Conservation (phyloP, 768 basidiomycete genomes). For the Phlebiopsis gigantea region DNA sequence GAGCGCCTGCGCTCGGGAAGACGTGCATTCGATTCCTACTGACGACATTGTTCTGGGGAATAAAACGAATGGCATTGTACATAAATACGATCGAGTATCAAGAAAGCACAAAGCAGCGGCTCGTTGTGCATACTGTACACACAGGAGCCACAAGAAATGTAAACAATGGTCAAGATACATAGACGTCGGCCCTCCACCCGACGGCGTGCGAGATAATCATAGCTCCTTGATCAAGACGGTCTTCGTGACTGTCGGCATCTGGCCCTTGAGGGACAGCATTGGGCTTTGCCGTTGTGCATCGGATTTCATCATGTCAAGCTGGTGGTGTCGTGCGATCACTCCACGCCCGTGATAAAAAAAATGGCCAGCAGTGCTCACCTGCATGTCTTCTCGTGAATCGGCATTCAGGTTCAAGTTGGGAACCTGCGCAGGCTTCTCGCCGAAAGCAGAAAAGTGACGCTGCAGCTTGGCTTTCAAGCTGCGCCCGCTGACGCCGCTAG, state of each 20-base stretch:
- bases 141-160: not conserved
- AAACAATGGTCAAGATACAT: not conserved
- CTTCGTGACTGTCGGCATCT: conserved; percentile 11
- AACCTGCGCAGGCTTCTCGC: not conserved
- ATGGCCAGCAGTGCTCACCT: not conserved
- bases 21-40: no score
- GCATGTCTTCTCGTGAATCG: not conserved
- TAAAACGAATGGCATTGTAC: no score
- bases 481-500: not conserved
- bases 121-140: no score
- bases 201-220: not conserved
- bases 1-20: no score
- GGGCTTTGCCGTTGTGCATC: not conserved
- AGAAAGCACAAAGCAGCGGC: no score
- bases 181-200: not conserved
- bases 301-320: not conserved
- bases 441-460: not conserved
- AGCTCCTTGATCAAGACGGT: conserved; percentile 13
- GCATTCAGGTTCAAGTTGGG: not conserved
- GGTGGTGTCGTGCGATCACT: not conserved
- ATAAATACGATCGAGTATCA: no score
- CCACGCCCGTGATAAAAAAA: not conserved
- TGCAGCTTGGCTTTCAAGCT: not conserved
- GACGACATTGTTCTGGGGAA: no score
- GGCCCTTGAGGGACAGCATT: not conserved